Evolutionary conservation across 257 asterid species (phyloP), one percentile per base, ranked within the genome.

Genomic region (Ilex asprella): DNA sequence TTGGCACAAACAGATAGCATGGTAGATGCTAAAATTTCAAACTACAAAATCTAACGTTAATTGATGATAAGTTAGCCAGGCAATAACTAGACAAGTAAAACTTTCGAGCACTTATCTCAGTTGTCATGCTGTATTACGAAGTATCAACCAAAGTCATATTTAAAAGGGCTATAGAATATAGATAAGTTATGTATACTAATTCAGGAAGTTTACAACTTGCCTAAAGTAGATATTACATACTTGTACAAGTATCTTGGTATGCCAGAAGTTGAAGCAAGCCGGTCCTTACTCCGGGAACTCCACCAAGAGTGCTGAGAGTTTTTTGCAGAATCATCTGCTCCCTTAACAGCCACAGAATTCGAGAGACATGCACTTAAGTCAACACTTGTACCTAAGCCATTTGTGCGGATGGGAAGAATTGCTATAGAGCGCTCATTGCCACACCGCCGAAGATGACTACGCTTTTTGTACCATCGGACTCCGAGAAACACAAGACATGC

Each of bases 191-290:
- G n/a, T 10, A 2, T 46, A 46, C 13, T 11, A 11, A 46, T 10
- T 10, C 21, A 61, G 31, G 15, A 21, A n/a, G 16, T 29, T 16
- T 10, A 65, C 49, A 41, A 55, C 6, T 49, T 61, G 41, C 56
- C 55, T 59, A 59, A 44, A 59, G 65, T 51, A 30, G 66, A 31
- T 51, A 47, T 46, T 31, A 79, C 95, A 63, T 85, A 89, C 99
- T 89, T 93, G 91, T 93, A 84, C 62, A 72, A 64, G 77, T 89
- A 89, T 93, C 80, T 85, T 27, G 77, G 88, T 63, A 93, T 77
- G 47, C 96, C 95, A 47, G 99, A 85, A 47, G 75, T 82, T 39
- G 95, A 78, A 70, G 71, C 77, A 58, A 87, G 60, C 30, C 70
- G 86, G 69, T 82, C 96, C 71, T 83, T 84, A 57, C 60, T 67